Base-by-base conservation (phyloP, 148 eudicot species). In the Spergularia bocconei region DNA sequence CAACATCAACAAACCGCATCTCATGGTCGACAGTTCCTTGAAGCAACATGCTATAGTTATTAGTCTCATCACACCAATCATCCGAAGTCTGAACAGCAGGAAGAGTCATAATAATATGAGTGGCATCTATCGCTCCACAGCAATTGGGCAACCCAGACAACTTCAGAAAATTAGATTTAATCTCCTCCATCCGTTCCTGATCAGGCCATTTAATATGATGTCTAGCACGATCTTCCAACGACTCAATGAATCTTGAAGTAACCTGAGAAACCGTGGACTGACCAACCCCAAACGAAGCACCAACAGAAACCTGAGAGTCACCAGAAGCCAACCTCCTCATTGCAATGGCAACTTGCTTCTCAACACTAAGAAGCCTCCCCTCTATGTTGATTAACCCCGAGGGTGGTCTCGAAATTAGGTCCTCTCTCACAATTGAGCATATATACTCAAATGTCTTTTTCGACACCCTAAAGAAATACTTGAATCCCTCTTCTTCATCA, bases 191-290 rank as follows among this genome's bases (percentile, higher is more conserved):
- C 11, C 82, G 79, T 65, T 52, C 78, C 2, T 79, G 44, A 63
- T 88, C 80, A 38, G 99, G 99, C 98, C 99, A 96, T 74, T 77
- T 86, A 61, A 96, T 90, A 76, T 96, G 99, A 79, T 91, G 94
- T 86, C 80, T 88, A 19, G 90, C 92, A 16, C 97, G 98, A 13
- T 79, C 90, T 80, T 91, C 98, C 80, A 92, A 73, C 8, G 99
- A 91, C 84, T 96, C 99, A 20, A 96, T 83, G 61, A 96, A 92
- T 66, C 99, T 78, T 94, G 91, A 96, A 63, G 99, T 96, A 55
- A 96, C 94, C 72, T 96, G 99, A 71, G 99, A 96, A 53, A 96
- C 98, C 2, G 99, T 96, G 38, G 99, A 96, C 74, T 96, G 99
- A 52, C 99, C 99, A 11, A 96, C 99, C 55, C 99, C 99, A 76